Conservation (phyloP, 2,329 filamentous ascomycete genomes). For the Exophiala sp. region DNA sequence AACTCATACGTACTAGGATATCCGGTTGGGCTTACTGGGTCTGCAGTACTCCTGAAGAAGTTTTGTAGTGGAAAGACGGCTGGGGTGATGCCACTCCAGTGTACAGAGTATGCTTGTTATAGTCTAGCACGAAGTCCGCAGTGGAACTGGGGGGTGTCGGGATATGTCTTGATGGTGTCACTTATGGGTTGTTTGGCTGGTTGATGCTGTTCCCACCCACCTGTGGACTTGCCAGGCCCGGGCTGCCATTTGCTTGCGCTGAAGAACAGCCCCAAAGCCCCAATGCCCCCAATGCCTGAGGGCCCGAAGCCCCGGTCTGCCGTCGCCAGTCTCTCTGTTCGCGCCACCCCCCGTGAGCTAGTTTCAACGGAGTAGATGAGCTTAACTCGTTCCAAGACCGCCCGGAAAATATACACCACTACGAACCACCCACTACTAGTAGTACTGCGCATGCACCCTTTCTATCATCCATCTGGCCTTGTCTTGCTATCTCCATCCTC, state of each 20-base stretch:
- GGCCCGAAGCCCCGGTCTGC: no score
- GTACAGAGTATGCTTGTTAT: background rate
- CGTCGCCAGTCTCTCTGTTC: background rate
- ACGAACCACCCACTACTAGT: no score
- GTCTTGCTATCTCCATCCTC: background rate
- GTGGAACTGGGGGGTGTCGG: background rate
- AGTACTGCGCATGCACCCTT: background rate
- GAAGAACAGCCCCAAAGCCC: no score
- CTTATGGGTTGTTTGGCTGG: background rate
- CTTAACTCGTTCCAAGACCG: background rate
- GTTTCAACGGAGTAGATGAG: background rate
- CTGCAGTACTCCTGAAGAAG: no score
- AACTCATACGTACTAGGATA: no score
- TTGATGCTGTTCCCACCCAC: background rate
- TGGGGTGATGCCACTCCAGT: no score
- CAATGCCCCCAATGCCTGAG: no score
- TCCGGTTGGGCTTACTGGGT: no score
- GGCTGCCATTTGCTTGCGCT: no score
- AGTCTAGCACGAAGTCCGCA: background rate
- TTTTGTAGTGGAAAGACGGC: no score
- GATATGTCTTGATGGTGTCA: background rate
- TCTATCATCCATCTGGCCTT: background rate
- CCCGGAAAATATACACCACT: no score
- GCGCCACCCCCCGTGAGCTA: background rate
- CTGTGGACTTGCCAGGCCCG: constrained; percentile 6